A percentile compares a stretch with the other conserved stretches of the same genome.
phyloP scores from a whole-genome alignment of 371 early-diverging fungal species.

The Smittium culicis region DNA sequence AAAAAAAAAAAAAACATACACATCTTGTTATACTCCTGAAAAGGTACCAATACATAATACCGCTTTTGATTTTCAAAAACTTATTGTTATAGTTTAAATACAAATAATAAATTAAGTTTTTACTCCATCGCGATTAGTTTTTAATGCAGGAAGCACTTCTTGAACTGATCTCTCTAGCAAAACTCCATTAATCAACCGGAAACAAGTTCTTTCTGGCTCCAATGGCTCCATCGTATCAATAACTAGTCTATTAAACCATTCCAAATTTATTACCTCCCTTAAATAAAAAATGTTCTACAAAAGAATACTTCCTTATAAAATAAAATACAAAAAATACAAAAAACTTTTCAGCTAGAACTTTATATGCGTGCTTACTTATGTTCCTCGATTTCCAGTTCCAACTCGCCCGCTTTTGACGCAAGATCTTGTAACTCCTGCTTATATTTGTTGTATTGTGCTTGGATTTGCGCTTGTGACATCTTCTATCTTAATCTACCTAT shows the following conservation, averaged over 20 bases:
- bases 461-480: neutral
- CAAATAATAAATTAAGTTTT: neutral
- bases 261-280: neutral
- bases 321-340: too few relatives aligned
- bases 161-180: constrained; percentile 81
- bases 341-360: too few relatives aligned
- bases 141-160: constrained; percentile 80
- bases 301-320: too few relatives aligned
- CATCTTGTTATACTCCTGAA: neutral
- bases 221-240: constrained; percentile 80
- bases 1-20: constrained; percentile 2
- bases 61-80: too few relatives aligned
- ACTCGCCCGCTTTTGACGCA: constrained; percentile 82
- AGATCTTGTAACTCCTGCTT: constrained; percentile 72
- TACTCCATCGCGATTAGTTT: constrained; percentile 65
- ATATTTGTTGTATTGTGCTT: constrained; percentile 53
- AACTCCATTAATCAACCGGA: constrained; percentile 83
- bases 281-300: too few relatives aligned
- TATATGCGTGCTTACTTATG: constrained; percentile 55
- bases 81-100: constrained; percentile 32
- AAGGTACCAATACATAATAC: too few relatives aligned
- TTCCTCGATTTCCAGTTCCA: constrained; percentile 87
- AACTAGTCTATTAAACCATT: constrained; percentile 48
- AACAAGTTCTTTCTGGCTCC: constrained; percentile 73
- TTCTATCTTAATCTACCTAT: too few relatives aligned